These are phyloP conservation scores for Durio zibethinus DNA, from an alignment of 345 rosid species.

Conservation along the genomic window DNA sequence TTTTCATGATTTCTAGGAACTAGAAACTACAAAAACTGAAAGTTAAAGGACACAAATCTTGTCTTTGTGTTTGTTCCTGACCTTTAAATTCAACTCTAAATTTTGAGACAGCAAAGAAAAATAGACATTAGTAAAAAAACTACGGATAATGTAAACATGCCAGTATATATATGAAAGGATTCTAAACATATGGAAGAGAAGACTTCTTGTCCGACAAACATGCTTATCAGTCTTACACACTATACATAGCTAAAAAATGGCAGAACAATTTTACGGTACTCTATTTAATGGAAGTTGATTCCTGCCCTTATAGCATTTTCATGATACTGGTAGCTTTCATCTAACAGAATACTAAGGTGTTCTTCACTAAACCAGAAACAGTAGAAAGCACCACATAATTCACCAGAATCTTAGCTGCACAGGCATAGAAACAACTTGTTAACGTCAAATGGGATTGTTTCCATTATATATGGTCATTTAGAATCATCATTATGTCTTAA, in stretches of 20 bases:
- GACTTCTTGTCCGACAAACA: slow-evolving; percentile 21
- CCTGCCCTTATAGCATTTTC: slow-evolving; percentile 14
- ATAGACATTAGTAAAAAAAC: neutral
- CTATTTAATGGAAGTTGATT: slow-evolving; percentile 14
- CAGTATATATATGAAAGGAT: neutral
- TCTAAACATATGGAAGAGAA: slow-evolving; percentile 7
- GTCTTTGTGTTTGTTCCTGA: neutral
- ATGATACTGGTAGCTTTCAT: slow-evolving; percentile 11
- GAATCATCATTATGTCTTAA: neutral
- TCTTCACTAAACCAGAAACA: neutral
- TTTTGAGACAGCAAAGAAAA: neutral
- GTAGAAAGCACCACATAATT: neutral
- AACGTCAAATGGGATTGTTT: neutral
- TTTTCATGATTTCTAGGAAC: neutral
- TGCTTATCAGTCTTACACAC: slow-evolving; percentile 19
- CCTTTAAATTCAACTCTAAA: neutral
- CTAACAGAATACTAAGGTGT: slow-evolving; percentile 1
- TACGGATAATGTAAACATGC: neutral
- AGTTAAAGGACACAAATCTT: neutral
- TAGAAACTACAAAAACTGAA: neutral
- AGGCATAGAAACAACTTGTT: neutral
- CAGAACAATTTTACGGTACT: slow-evolving; percentile 5
- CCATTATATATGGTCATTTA: neutral
- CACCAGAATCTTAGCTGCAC: slow-evolving; percentile 16
- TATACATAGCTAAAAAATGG: slow-evolving; percentile 13